Evolutionary conservation across 306 rosid genomes (phyloP).

Genomic region (Citrullus mucosospermus): DNA sequence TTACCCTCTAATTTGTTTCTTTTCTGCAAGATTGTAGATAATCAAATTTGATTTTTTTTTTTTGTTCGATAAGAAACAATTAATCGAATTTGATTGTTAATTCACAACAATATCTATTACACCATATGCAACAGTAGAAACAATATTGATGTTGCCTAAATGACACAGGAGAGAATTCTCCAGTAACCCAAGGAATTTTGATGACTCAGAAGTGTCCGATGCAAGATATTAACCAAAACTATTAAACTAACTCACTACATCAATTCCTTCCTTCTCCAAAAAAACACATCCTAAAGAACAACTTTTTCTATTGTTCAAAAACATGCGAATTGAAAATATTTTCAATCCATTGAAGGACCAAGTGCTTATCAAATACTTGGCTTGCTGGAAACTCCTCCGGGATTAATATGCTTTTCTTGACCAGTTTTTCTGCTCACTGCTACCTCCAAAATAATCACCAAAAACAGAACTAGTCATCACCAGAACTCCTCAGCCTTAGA

Average conservation of each 20-base stretch:
- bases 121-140: neutral
- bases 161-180: too few relatives aligned
- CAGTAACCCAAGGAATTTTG: too few relatives aligned
- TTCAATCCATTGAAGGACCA: neutral
- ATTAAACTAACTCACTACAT: neutral
- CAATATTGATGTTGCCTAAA: neutral
- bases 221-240: neutral
- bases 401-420: neutral
- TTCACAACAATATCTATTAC: neutral
- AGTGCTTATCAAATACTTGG: neutral
- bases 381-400: neutral
- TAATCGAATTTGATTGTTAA: neutral
- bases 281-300: neutral
- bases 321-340: neutral
- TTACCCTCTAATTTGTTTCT: neutral
- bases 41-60: neutral
- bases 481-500: neutral
- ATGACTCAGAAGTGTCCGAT: too few relatives aligned
- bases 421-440: too few relatives aligned
- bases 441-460: neutral
- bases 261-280: neutral
- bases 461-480: neutral
- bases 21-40: neutral
- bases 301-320: neutral
- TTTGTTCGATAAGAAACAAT: too few relatives aligned